Percentiles rank a stretch among this genome's conserved stretches.
Evolutionary conservation across 2,329 filamentous ascomycete genomes (phyloP).

Genomic region (Aspergillus bombycis): DNA sequence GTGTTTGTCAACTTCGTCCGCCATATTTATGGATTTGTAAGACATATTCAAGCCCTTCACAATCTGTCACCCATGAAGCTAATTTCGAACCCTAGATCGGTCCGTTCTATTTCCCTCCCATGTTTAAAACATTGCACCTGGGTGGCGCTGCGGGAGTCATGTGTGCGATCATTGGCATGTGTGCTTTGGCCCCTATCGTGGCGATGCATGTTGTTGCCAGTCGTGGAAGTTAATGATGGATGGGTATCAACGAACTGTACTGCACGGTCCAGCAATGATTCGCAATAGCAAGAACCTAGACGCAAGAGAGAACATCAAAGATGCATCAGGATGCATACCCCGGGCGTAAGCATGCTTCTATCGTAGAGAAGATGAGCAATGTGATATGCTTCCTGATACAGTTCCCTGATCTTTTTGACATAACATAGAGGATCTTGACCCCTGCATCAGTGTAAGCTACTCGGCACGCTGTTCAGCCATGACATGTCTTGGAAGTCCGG

Average conservation of each 20-base stretch:
- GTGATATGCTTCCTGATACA: not conserved
- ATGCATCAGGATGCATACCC: not conserved
- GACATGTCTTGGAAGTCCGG: conserved; percentile 40
- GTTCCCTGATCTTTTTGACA: not conserved
- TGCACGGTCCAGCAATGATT: not conserved
- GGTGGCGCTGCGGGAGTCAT: conserved; percentile 40
- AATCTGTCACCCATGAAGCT: not conserved
- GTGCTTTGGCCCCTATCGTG: conserved; percentile 35
- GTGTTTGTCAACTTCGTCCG: conserved; percentile 63
- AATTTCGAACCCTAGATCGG: conserved; percentile 20
- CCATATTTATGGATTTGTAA: conserved; percentile 58
- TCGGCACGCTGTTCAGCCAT: conserved; percentile 38
- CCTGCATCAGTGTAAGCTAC: conserved; percentile 28
- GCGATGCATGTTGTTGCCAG: conserved; percentile 32
- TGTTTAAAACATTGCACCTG: conserved; percentile 42
- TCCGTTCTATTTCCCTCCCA: conserved; percentile 41
- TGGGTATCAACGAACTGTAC: not conserved
- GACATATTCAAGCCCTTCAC: conserved; percentile 15
- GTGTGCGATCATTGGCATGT: conserved; percentile 40
- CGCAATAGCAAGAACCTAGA: too few relatives aligned
- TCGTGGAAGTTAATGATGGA: not conserved
- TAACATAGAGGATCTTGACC: not conserved
- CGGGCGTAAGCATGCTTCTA: not conserved
- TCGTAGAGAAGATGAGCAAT: too few relatives aligned
- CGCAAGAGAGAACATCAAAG: not conserved